Base-by-base conservation (phyloP, 768 basidiomycete genomes). In the Favolaschia claudopus region DNA sequence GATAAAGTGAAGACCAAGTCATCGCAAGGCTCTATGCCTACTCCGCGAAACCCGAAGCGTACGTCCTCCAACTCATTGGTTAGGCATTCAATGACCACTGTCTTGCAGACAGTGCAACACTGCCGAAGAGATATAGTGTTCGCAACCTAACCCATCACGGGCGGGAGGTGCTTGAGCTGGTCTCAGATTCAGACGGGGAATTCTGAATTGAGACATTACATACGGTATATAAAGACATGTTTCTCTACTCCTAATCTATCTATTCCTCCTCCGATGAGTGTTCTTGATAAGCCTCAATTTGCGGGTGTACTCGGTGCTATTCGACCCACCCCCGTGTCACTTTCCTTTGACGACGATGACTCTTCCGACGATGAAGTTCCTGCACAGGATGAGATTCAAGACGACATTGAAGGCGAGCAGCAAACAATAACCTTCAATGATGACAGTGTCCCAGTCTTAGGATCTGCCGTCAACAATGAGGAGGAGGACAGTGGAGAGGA, bases 391-490 rank as follows among this genome's bases (percentile, higher is more conserved):
- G 45, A 47, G 13, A 12, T 10, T 7, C 29, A 36, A 2, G n/a
- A 4, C 7, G 37, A 17, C 8, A 72, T 38, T 36, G 69, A 70
- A 22, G 71, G 57, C 9, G 63, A 70, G 53, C 60, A 67, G 54
- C 62, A 67, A 31, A 60, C 58, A 14, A 43, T 63, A 13, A 56
- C 58, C 31, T 15, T 14, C 12, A 27, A 2, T 29, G 44, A 46
- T 25, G 44, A 46, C 13, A 29, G 22, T 24, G 44, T n/a, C n/a
- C n/a, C n/a, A n/a, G n/a, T n/a, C n/a, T n/a, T n/a, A n/a, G n/a
- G 34, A 36, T 36, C n/a, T 36, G 34, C 34, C 34, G n/a, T n/a
- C n/a, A n/a, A n/a, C 34, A 10, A 10, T 36, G 34, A 25, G 25
- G 31, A 10, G 20, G 44, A 46, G 24, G 24, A 13, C 24, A n/a